These are phyloP conservation scores for Penicillium decumbens DNA, from an alignment of 2,329 filamentous ascomycete genomes.

Conservation along the genomic window DNA sequence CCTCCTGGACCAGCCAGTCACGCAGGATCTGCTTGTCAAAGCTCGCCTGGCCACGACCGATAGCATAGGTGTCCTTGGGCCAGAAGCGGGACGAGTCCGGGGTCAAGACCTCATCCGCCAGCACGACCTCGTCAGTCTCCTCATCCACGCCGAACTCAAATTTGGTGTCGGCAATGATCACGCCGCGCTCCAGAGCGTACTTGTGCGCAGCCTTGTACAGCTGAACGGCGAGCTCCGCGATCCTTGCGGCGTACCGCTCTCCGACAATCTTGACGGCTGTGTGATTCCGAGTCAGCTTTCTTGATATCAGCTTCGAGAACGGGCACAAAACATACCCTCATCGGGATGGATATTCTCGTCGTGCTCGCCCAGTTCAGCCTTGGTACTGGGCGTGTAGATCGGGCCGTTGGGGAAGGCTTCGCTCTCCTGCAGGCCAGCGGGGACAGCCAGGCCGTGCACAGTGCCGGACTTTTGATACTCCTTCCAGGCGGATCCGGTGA, in stretches of 20 bases:
- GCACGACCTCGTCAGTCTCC: conserved; percentile 61
- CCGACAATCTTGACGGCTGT: conserved; percentile 59
- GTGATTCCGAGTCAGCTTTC: conserved; percentile 6
- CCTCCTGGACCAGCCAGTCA: conserved; percentile 71
- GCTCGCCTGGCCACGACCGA: conserved; percentile 71
- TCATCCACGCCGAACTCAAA: conserved; percentile 70
- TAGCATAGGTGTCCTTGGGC: conserved; percentile 66
- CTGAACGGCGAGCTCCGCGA: conserved; percentile 61
- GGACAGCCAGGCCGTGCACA: conserved; percentile 70
- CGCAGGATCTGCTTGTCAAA: conserved; percentile 85
- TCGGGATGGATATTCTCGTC: conserved; percentile 81
- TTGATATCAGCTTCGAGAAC: not conserved
- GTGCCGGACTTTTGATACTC: conserved; percentile 72
- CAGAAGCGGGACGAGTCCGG: conserved; percentile 85
- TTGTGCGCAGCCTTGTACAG: conserved; percentile 56
- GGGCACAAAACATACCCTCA: conserved; percentile 44
- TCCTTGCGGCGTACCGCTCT: conserved; percentile 57
- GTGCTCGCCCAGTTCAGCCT: conserved; percentile 72
- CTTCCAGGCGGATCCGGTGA: conserved; percentile 78
- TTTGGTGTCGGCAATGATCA: conserved; percentile 74
- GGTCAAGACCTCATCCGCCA: conserved; percentile 81
- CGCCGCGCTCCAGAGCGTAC: conserved; percentile 53
- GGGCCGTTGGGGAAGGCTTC: conserved; percentile 62
- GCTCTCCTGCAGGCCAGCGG: conserved; percentile 65
- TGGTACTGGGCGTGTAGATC: conserved; percentile 78